Evolutionary conservation across 495 filamentous ascomycete genomes (phyloP).

Genomic region (Tuber melanosporum): DNA sequence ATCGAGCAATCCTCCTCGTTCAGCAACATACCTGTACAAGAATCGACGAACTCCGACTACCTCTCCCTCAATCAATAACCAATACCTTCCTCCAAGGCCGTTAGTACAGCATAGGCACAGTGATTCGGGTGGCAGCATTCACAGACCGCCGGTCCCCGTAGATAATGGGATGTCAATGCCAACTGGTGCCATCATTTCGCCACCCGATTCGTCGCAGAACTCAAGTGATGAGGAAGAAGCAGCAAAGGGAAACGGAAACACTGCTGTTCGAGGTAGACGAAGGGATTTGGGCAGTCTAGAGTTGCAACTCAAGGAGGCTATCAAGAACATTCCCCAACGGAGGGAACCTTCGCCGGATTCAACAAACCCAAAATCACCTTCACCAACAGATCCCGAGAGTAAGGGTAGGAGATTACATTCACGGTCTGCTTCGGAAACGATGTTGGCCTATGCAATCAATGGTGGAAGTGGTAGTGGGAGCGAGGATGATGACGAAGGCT

Average conservation of each 20-base stretch:
- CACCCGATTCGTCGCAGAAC: slow-evolving; percentile 70
- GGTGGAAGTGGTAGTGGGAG: slow-evolving; percentile 45
- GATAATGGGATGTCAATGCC: slow-evolving; percentile 56
- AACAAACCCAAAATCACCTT: slow-evolving; percentile 24
- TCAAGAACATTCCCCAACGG: slow-evolving; percentile 68
- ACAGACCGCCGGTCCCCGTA: slow-evolving; percentile 71
- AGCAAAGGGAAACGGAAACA: slow-evolving; percentile 43
- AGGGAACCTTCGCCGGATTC: slow-evolving; percentile 52
- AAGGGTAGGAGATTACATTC: slow-evolving; percentile 54
- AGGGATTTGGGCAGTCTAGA: slow-evolving; percentile 60
- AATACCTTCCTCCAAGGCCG: slow-evolving; percentile 12
- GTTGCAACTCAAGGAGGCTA: slow-evolving; percentile 73
- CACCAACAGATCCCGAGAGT: slow-evolving; percentile 37
- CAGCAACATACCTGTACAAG: slow-evolving; percentile 57
- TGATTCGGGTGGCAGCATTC: slow-evolving; percentile 51
- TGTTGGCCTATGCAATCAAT: slow-evolving; percentile 48
- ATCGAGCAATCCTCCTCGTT: slow-evolving; percentile 43
- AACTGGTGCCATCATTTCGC: slow-evolving; percentile 73
- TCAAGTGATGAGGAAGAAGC: slow-evolving; percentile 78
- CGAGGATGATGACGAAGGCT: slow-evolving; percentile 56
- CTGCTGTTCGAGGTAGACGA: slow-evolving; percentile 36
- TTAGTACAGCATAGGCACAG: slow-evolving; percentile 40
- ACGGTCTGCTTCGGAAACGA: slow-evolving; percentile 73
- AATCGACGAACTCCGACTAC: slow-evolving; percentile 57
- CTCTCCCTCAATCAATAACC: slow-evolving; percentile 38